Percentiles rank a stretch among this genome's conserved stretches.
phyloP scores from a whole-genome alignment of 1,284 basidiomycete species.

The Heterobasidion parviporum region DNA sequence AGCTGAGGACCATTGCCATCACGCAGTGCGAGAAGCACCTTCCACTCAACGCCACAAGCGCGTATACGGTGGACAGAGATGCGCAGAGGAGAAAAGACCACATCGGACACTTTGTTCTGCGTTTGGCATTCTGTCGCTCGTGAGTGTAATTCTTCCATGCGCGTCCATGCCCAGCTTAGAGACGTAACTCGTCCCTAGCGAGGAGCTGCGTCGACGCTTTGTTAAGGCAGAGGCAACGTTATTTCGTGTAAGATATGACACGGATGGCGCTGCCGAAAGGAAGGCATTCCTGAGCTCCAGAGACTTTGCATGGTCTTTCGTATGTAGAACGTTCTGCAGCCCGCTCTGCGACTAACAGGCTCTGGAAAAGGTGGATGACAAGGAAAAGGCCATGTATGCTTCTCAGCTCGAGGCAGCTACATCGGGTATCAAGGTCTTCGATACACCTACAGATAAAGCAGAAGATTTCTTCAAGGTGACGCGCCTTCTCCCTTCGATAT shows the following conservation, averaged over 20 bases:
- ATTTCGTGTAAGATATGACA: constrained; percentile 82
- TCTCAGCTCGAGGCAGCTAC: constrained; percentile 45
- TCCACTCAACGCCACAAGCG: constrained; percentile 59
- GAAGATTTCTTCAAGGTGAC: constrained; percentile 61
- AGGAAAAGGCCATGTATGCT: constrained; percentile 49
- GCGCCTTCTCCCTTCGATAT: not conserved
- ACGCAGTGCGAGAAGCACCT: constrained; percentile 65
- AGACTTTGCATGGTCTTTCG: constrained; percentile 73
- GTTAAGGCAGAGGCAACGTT: constrained; percentile 84
- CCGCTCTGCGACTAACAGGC: not conserved
- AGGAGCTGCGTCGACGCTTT: constrained; percentile 87
- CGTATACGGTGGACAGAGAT: constrained; percentile 40
- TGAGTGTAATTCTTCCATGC: constrained; percentile 35
- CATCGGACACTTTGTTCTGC: constrained; percentile 90
- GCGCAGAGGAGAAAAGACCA: constrained; percentile 80
- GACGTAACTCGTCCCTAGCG: constrained; percentile 36
- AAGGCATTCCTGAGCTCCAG: constrained; percentile 69
- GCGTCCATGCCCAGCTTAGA: not conserved
- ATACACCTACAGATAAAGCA: constrained; percentile 3
- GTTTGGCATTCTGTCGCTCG: constrained; percentile 95
- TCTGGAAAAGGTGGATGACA: constrained; percentile 40
- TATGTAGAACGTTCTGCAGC: constrained; percentile 20
- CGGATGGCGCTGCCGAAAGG: constrained; percentile 55
- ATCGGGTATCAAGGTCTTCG: constrained; percentile 8
- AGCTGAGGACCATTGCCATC: constrained; percentile 58